Percentiles rank a stretch among this genome's conserved stretches.
phyloP scores from a whole-genome alignment of 257 asterid species.

The Cinchona pubescens region DNA sequence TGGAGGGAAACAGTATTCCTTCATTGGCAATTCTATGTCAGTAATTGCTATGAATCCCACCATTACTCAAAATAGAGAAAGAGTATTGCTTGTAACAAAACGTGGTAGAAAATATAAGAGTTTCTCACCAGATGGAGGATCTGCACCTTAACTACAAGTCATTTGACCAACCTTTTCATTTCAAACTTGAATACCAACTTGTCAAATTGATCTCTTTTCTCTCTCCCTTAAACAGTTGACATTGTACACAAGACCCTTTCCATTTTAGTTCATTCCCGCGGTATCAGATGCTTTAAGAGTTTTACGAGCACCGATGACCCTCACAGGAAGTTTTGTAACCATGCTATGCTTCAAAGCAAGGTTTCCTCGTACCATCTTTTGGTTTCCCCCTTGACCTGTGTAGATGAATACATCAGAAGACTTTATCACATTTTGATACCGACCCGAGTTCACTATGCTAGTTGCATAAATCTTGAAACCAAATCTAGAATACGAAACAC shows the following conservation, averaged over 20 bases:
- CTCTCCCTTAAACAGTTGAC: conserved; percentile 26
- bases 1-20: too few relatives aligned
- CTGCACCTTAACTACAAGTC: too few relatives aligned
- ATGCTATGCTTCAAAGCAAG: conserved; percentile 38
- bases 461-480: conserved; percentile 15
- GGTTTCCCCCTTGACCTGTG: conserved; percentile 40
- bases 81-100: too few relatives aligned
- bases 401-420: conserved; percentile 28
- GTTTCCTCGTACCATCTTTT: conserved; percentile 31
- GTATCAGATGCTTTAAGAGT: not conserved
- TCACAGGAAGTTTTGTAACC: conserved; percentile 20
- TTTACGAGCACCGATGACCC: conserved; percentile 24
- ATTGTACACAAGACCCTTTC: conserved; percentile 8
- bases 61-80: too few relatives aligned
- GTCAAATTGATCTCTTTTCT: conserved; percentile 19
- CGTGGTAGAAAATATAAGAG: too few relatives aligned
- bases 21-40: too few relatives aligned
- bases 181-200: conserved; percentile 28
- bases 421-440: conserved; percentile 20
- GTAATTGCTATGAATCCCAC: too few relatives aligned
- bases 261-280: not conserved
- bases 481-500: conserved; percentile 15
- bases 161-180: conserved; percentile 17
- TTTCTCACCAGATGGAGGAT: too few relatives aligned
- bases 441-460: conserved; percentile 34